phyloP scores from a whole-genome alignment of 352 stramenopile genomes.

The Lagenidium giganteum region DNA sequence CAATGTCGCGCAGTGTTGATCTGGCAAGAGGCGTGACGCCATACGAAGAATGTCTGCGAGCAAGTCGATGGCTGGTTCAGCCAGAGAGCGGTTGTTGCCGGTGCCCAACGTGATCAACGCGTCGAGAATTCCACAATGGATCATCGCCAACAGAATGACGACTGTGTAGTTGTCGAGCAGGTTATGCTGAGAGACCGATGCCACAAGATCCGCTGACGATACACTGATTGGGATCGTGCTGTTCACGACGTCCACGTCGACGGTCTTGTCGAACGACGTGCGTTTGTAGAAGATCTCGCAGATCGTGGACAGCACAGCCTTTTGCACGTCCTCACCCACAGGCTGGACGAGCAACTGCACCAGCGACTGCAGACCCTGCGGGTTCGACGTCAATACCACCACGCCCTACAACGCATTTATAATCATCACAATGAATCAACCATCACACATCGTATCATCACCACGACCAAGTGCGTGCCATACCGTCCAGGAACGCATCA shows the following conservation, averaged over 20 bases:
- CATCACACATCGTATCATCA: neutral
- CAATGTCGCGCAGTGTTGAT: slow-evolving; percentile 78
- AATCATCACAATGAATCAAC: no score
- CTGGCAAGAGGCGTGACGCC: slow-evolving; percentile 73
- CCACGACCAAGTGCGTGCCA: neutral
- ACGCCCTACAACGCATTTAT: slow-evolving; percentile 74
- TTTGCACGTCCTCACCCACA: slow-evolving; percentile 86
- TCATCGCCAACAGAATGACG: slow-evolving; percentile 80
- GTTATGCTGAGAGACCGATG: slow-evolving; percentile 64
- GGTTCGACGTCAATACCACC: slow-evolving; percentile 83
- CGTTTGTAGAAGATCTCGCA: slow-evolving; percentile 89
- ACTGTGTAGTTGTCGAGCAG: slow-evolving; percentile 87
- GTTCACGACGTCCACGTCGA: slow-evolving; percentile 27
- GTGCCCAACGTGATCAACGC: slow-evolving; percentile 81
- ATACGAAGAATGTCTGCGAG: slow-evolving; percentile 81
- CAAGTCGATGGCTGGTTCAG: slow-evolving; percentile 81
- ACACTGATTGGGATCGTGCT: slow-evolving; percentile 65
- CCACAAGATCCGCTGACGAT: slow-evolving; percentile 60
- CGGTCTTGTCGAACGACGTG: slow-evolving; percentile 71
- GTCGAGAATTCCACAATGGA: slow-evolving; percentile 81
- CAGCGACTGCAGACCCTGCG: slow-evolving; percentile 80
- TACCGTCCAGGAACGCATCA: slow-evolving; percentile 89
- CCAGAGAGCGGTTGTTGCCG: slow-evolving; percentile 59
- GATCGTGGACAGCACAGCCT: slow-evolving; percentile 83
- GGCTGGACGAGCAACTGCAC: slow-evolving; percentile 84